Conservation (phyloP, 1,284 basidiomycete species). For the Athelia sp. region DNA sequence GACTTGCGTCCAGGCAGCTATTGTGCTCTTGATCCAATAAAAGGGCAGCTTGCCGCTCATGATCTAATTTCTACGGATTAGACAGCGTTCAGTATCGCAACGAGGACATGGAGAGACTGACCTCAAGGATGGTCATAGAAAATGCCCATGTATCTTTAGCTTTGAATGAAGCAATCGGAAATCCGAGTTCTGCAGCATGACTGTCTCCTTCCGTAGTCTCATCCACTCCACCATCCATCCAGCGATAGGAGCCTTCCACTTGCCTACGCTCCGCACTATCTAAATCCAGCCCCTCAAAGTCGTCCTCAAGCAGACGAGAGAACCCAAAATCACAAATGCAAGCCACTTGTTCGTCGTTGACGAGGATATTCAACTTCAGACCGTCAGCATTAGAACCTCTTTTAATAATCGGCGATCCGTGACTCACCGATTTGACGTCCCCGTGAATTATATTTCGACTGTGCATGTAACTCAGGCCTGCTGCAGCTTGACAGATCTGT, state of each 20-base stretch:
- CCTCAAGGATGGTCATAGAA: background rate
- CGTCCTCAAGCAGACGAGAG: background rate
- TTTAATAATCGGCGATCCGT: background rate
- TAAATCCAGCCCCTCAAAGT: too few species aligned
- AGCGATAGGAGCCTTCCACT: background rate
- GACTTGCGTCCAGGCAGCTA: background rate
- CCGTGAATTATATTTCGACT: background rate
- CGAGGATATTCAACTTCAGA: background rate
- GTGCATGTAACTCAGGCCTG: background rate
- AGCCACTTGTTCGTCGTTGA: background rate
- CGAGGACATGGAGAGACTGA: background rate
- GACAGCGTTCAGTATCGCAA: background rate
- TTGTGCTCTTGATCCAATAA: background rate
- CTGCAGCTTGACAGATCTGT: background rate
- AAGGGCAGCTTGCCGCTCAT: background rate
- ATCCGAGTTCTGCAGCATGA: background rate
- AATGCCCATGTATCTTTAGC: background rate
- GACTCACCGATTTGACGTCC: background rate
- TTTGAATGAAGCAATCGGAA: background rate
- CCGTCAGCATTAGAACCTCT: background rate
- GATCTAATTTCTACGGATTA: background rate
- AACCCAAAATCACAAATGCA: background rate
- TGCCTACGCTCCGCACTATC: too few species aligned
- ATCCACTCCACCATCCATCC: too few species aligned
- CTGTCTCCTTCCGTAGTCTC: too few species aligned